Percentiles rank a stretch among this genome's conserved stretches.
Conservation (phyloP, 2,329 filamentous ascomycete species). For the Microthyrium microscopicum region DNA sequence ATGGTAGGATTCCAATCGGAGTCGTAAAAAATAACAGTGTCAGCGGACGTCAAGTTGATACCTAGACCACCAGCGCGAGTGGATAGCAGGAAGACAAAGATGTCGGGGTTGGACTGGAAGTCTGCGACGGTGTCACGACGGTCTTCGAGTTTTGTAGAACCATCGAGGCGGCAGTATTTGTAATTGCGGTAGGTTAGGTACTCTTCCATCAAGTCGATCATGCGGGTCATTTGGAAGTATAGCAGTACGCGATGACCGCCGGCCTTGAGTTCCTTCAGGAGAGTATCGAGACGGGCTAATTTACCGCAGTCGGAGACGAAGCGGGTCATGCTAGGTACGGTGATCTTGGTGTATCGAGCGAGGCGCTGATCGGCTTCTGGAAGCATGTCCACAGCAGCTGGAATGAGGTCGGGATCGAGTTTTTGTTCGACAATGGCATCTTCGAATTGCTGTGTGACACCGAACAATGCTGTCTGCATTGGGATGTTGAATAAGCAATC, state of each 20-base stretch:
- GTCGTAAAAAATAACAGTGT: conserved; percentile 99
- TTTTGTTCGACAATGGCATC: conserved; percentile 58
- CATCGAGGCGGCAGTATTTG: conserved; percentile 93
- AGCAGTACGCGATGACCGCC: conserved; percentile 83
- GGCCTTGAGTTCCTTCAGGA: conserved; percentile 80
- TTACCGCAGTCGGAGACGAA: conserved; percentile 98
- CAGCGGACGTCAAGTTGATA: conserved; percentile 91
- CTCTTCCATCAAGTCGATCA: conserved; percentile 99
- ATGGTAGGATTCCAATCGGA: conserved; percentile 99
- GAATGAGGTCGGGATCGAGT: conserved; percentile 47
- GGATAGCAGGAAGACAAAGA: conserved; percentile 92
- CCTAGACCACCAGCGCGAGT: conserved; percentile 94
- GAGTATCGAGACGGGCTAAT: conserved; percentile 72
- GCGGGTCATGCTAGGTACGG: conserved; percentile 87
- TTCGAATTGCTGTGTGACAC: conserved; percentile 47
- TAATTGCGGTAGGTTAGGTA: conserved; percentile 98
- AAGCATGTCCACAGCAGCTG: conserved; percentile 43
- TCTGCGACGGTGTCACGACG: conserved; percentile 90
- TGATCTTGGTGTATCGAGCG: conserved; percentile 74
- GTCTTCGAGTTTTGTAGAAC: conserved; percentile 93
- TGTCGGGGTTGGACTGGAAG: conserved; percentile 86
- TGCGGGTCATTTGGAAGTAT: conserved; percentile 99
- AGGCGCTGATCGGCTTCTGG: conserved; percentile 68
- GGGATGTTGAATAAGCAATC: conserved; percentile 61
- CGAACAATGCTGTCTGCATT: conserved; percentile 61